Conservation (phyloP, 2,329 filamentous ascomycete genomes). For the Dothideomycetidae sp. region DNA sequence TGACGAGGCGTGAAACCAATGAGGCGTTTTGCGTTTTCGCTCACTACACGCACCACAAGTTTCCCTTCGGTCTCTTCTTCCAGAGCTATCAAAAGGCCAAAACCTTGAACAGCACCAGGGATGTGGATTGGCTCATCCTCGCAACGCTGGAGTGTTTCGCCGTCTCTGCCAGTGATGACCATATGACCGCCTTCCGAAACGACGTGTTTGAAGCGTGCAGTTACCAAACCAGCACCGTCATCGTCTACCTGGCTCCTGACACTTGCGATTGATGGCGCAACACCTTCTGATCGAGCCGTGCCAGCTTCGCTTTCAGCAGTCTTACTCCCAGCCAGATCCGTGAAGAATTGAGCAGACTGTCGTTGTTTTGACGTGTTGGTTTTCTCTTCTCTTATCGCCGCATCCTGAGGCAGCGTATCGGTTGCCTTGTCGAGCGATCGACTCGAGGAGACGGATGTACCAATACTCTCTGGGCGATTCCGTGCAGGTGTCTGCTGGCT, state of each 20-base stretch:
- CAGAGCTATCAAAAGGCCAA: slow-evolving; percentile 62
- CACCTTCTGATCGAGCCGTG: slow-evolving; percentile 9
- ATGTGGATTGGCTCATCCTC: slow-evolving; percentile 87
- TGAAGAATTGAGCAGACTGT: slow-evolving; percentile 23
- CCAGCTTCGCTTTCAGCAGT: slow-evolving; percentile 13
- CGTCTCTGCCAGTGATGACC: slow-evolving; percentile 66
- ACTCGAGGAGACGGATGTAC: not conserved
- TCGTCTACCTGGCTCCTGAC: slow-evolving; percentile 28
- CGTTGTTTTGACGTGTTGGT: slow-evolving; percentile 4
- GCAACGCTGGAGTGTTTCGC: slow-evolving; percentile 58
- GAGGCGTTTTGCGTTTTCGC: slow-evolving; percentile 63
- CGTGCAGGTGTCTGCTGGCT: slow-evolving; percentile 3
- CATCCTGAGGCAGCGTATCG: not conserved
- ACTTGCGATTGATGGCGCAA: slow-evolving; percentile 22
- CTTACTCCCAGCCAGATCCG: slow-evolving; percentile 20
- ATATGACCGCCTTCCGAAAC: slow-evolving; percentile 65
- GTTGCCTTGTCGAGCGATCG: not conserved
- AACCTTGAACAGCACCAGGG: slow-evolving; percentile 67
- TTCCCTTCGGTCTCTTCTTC: slow-evolving; percentile 50
- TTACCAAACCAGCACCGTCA: slow-evolving; percentile 38
- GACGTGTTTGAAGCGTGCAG: slow-evolving; percentile 64
- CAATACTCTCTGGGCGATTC: slow-evolving; percentile 1
- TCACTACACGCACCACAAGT: slow-evolving; percentile 57
- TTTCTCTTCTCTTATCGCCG: slow-evolving; percentile 2
- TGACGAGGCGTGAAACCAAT: slow-evolving; percentile 65